These are phyloP conservation scores for Picea sitchensis DNA, from an alignment of 75 land plant genomes.

Conservation along the genomic window DNA sequence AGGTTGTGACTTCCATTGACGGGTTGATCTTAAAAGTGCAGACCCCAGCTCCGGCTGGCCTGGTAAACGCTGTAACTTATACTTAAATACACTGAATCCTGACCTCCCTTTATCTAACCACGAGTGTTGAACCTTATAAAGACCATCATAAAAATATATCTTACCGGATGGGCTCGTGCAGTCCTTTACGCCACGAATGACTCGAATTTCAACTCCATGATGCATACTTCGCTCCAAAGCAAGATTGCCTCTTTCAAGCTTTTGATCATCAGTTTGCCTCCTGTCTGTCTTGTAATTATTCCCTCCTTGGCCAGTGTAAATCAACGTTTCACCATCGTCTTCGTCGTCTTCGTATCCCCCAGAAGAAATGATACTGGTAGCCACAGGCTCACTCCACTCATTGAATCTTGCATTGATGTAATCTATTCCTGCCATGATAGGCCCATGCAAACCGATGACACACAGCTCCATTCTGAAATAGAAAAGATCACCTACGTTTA, in stretches of 20 bases:
- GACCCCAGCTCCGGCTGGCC: conserved; percentile 63
- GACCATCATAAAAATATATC: conserved; percentile 75
- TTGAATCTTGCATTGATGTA: conserved; percentile 31
- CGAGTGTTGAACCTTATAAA: conserved; percentile 51
- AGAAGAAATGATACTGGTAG: conserved; percentile 60
- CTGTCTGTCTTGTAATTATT: conserved; percentile 4
- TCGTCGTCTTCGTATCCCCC: conserved; percentile 24
- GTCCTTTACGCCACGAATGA: conserved; percentile 54
- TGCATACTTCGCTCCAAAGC: conserved; percentile 57
- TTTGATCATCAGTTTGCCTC: conserved; percentile 47
- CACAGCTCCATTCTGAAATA: conserved; percentile 64
- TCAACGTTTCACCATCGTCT: background rate
- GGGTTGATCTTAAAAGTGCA: conserved; percentile 28
- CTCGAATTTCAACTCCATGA: conserved; percentile 43
- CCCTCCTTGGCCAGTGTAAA: conserved; percentile 56
- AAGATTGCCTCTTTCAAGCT: conserved; percentile 79
- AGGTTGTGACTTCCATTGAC: conserved; percentile 44
- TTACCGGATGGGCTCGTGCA: conserved; percentile 20
- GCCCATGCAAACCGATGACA: conserved; percentile 65
- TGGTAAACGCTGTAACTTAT: conserved; percentile 46
- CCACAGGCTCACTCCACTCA: conserved; percentile 46
- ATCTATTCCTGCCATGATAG: conserved; percentile 67
- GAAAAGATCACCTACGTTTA: conserved; percentile 69
- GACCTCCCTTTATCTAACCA: conserved; percentile 55
- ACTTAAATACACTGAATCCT: conserved; percentile 59